phyloP scores from a whole-genome alignment of 148 eudicot genomes.

The Polygonum maritimum region DNA sequence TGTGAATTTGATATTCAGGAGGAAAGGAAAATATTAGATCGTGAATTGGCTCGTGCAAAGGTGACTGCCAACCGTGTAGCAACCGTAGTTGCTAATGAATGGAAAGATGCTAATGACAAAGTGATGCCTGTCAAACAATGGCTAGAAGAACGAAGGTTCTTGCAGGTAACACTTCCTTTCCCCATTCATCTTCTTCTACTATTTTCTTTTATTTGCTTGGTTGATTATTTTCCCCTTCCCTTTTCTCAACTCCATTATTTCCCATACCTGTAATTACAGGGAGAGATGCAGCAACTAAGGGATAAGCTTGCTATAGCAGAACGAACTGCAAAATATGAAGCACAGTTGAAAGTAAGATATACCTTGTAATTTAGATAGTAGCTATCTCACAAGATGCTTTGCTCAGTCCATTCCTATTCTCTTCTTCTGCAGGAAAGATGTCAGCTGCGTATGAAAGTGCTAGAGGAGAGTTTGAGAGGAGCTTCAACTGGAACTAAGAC shows the following conservation, averaged over 20 bases:
- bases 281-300: slow-evolving; percentile 66
- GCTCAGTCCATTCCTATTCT: not conserved
- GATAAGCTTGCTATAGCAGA: slow-evolving; percentile 59
- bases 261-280: slow-evolving; percentile 22
- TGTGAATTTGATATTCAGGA: slow-evolving; percentile 29
- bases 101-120: slow-evolving; percentile 79
- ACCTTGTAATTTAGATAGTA: not conserved
- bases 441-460: slow-evolving; percentile 50
- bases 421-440: slow-evolving; percentile 41
- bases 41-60: slow-evolving; percentile 74
- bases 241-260: not conserved
- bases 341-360: slow-evolving; percentile 43
- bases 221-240: not conserved
- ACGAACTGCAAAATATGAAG: slow-evolving; percentile 65
- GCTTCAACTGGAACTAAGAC: slow-evolving; percentile 12
- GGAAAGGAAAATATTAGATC: slow-evolving; percentile 67
- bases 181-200: not conserved
- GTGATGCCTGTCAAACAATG: slow-evolving; percentile 85
- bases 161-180: slow-evolving; percentile 37
- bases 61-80: slow-evolving; percentile 77
- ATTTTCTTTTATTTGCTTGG: not conserved
- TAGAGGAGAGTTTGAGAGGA: slow-evolving; percentile 33
- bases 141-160: slow-evolving; percentile 70
- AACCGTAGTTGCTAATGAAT: slow-evolving; percentile 73
- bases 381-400: not conserved